Base-by-base conservation (phyloP, 2,329 filamentous ascomycete genomes). In the Colletotrichum tofieldiae region DNA sequence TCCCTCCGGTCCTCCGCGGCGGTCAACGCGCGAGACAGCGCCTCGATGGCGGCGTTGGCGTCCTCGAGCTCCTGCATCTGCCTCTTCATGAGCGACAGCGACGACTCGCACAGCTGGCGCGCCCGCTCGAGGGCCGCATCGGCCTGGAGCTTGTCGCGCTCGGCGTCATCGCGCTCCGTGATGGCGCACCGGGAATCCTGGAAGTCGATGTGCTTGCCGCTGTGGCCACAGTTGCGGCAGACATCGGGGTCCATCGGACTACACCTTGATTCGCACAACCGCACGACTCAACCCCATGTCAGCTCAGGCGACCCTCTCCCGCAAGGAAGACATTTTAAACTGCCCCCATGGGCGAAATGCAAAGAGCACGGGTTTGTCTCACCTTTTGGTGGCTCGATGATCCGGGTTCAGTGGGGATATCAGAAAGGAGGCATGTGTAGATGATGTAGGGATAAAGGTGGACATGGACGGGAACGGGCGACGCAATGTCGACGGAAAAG, bases 31-130 rank as follows among this genome's bases (percentile, higher is more conserved):
- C 29, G 26, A 4, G 58, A 18, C 3, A 72, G 69, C 11, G 65
- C 16, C 9, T 64, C 69, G 52, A 72, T 69, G 59, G 69, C 52
- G 16, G 43, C 54, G 59, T 72, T 72, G 59, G 65, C 65, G 59
- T 72, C 65, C 65, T 72, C 69, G 59, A 72, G 59, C 65, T 72
- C 69, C 58, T 69, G 65, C 65, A 72, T 72, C 39, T 72, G 69
- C n/a, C 69, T 58, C 69, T 69, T 72, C 69, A 69, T 69, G 35
- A 72, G 65, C 1, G 43, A 9, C 14, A 72, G 43, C n/a, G 69
- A 72, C n/a, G 65, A 37, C 29, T 72, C 69, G 65, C 69, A 72
- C 7, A 72, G 58, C 51, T 52, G 51, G 12, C 69, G 69, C 43
- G 69, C 69, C 47, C 69, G 69, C 23, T 58, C 65, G 29, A 72